Conservation (phyloP, 2,329 filamentous ascomycete genomes). For the Aspergillus versicolor region DNA sequence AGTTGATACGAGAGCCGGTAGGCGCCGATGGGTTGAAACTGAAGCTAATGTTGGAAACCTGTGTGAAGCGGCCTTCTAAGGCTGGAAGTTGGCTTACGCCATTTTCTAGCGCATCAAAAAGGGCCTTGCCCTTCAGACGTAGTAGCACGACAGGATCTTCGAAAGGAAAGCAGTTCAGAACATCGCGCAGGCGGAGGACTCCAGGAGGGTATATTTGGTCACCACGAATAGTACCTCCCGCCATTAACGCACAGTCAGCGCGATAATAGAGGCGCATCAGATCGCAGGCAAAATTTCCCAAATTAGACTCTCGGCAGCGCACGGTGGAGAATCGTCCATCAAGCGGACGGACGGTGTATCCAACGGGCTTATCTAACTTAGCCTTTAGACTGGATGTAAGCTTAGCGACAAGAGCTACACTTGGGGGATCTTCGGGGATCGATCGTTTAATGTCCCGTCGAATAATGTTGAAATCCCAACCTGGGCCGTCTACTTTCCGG, state of each 20-base stretch:
- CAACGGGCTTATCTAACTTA: constrained; percentile 78
- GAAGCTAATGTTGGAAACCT: constrained; percentile 81
- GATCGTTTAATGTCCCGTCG: constrained; percentile 70
- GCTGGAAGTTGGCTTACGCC: constrained; percentile 77
- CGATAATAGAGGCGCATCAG: constrained; percentile 82
- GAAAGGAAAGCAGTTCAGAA: constrained; percentile 89
- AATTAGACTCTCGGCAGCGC: constrained; percentile 72
- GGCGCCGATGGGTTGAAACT: constrained; percentile 66
- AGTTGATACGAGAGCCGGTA: constrained; percentile 62
- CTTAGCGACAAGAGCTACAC: constrained; percentile 62
- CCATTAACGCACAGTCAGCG: constrained; percentile 82
- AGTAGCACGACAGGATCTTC: constrained; percentile 85
- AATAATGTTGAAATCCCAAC: constrained; percentile 78
- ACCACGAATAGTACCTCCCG: constrained; percentile 78
- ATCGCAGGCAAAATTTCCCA: constrained; percentile 89
- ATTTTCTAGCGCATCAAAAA: constrained; percentile 82
- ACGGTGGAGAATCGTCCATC: constrained; percentile 87
- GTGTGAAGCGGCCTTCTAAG: constrained; percentile 79
- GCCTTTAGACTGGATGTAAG: constrained; percentile 72
- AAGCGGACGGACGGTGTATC: constrained; percentile 77
- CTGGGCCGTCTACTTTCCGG: constrained; percentile 50
- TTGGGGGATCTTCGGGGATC: constrained; percentile 63
- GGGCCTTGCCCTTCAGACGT: constrained; percentile 66
- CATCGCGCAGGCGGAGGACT: constrained; percentile 72
- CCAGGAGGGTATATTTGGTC: constrained; percentile 87